Evolutionary conservation across 2,329 filamentous ascomycete species (phyloP), one percentile per base, ranked within the genome.

Genomic region (Dactylellina parvicollis): DNA sequence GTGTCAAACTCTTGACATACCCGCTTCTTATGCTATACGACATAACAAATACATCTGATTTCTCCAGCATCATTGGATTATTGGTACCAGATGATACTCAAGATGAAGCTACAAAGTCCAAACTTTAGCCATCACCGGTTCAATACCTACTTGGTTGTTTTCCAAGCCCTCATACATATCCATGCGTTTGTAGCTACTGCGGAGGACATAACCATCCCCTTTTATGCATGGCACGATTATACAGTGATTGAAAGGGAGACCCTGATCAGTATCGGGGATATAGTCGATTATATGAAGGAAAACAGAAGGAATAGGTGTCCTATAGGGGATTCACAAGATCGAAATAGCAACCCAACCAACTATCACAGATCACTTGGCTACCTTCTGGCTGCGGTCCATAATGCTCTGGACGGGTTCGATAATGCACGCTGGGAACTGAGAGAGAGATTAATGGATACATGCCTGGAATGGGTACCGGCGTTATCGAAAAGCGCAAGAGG

Each of bases 341-440:
- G 2, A 9, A 2, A 22, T 5, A 60, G 49, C n/a, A 49, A 28
- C 18, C 26, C 28, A 18, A 28, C 42, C n/a, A 30, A 24, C 10
- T 28, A 49, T 14, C 36, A 49, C 20, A 49, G 14, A 40, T 60
- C 56, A 9, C 56, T 60, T 3, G 38, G 42, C 18, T 60, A 60
- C 20, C 10, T 49, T 5, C 10, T 60, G 4, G 56, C 49, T 10
- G 40, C 42, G 4, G 20, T 60, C 3, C 26, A 4, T 18, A 34
- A n/a, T 28, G 16, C 44, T 22, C 16, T 49, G 8, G 44, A 36
- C 7, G 22, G 12, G 9, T 50, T 60, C n/a, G 56, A 60, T 38
- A 26, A 24, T 8, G 26, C 28, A 10, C 28, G 56, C 4, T 60
- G 42, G 56, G 42, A 24, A n/a, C 18, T 50, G 10, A 60, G 56